These are phyloP conservation scores for Gossypium davidsonii DNA, from an alignment of 441 rosid genomes.

Conservation along the genomic window DNA sequence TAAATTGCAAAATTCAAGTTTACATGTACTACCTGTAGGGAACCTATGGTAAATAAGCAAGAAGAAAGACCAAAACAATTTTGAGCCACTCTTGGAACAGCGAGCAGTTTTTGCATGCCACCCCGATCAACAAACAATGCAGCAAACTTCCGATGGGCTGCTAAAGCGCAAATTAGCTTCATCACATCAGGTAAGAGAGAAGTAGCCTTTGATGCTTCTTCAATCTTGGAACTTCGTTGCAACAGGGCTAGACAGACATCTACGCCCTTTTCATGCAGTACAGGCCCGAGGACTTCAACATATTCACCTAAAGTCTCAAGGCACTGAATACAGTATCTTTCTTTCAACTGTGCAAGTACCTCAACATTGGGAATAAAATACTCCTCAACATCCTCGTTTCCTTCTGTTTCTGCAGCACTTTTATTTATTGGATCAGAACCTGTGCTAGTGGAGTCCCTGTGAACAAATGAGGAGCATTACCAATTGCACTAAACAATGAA, in stretches of 20 bases:
- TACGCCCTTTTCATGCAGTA: slow-evolving; percentile 92
- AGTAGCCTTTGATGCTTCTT: slow-evolving; percentile 37
- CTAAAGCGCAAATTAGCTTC: slow-evolving; percentile 97
- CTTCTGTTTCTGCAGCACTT: slow-evolving; percentile 34
- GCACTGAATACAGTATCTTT: slow-evolving; percentile 89
- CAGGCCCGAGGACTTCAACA: slow-evolving; percentile 96
- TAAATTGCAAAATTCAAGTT: slow-evolving; percentile 9
- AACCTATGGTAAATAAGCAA: slow-evolving; percentile 85
- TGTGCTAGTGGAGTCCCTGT: slow-evolving; percentile 43
- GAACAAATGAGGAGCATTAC: slow-evolving; percentile 24
- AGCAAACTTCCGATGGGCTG: slow-evolving; percentile 96
- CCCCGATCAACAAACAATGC: slow-evolving; percentile 95
- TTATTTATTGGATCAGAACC: slow-evolving; percentile 36
- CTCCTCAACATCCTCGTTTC: slow-evolving; percentile 47
- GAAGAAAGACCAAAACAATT: slow-evolving; percentile 87
- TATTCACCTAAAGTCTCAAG: slow-evolving; percentile 89
- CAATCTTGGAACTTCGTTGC: slow-evolving; percentile 52
- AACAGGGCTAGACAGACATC: slow-evolving; percentile 83
- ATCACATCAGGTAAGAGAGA: slow-evolving; percentile 83
- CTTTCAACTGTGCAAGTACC: slow-evolving; percentile 70
- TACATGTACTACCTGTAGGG: slow-evolving; percentile 66
- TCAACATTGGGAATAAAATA: slow-evolving; percentile 69
- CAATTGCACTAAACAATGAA: slow-evolving; percentile 12
- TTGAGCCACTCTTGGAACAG: slow-evolving; percentile 66
- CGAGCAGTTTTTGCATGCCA: slow-evolving; percentile 91